Evolutionary conservation across 306 rosid species (phyloP).

Genomic region (Sechiopsis laciniata): DNA sequence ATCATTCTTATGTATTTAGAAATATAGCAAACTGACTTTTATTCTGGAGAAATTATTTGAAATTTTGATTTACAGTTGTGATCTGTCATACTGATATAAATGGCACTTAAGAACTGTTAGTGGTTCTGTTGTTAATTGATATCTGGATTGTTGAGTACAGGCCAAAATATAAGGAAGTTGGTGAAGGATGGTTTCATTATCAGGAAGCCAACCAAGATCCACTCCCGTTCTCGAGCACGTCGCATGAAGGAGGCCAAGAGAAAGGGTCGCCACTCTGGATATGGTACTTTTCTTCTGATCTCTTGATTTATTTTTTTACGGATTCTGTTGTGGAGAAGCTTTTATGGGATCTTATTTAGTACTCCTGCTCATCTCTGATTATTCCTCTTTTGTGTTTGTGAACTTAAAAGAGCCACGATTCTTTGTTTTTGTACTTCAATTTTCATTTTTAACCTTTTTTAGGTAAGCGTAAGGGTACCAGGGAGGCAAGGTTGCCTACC

Average conservation of each 20-base stretch:
- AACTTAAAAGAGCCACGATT: not conserved
- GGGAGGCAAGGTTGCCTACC: constrained; percentile 97
- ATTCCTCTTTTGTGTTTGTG: not conserved
- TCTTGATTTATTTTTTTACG: not conserved
- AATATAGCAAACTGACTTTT: too few species aligned
- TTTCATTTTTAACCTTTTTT: not conserved
- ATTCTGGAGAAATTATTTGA: too few species aligned
- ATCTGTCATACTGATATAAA: too few species aligned
- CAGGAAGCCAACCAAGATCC: constrained; percentile 97
- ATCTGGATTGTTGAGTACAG: constrained; percentile 32
- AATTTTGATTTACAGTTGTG: too few species aligned
- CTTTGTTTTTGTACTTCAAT: not conserved
- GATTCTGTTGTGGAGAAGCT: not conserved
- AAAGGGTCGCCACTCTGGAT: constrained; percentile 95
- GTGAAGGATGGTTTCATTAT: constrained; percentile 97
- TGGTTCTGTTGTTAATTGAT: not conserved
- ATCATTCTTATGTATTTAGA: too few species aligned
- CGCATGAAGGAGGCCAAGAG: constrained; percentile 92
- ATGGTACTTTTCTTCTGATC: constrained; percentile 40
- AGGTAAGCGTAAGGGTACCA: constrained; percentile 97
- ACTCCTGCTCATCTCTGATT: not conserved
- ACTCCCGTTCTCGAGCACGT: constrained; percentile 94
- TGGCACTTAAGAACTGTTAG: not conserved
- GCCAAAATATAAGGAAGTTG: constrained; percentile 87
- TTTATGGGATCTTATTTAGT: not conserved